Evolutionary conservation across 2,329 filamentous ascomycete species (phyloP), one percentile per base, ranked within the genome.

Genomic region (Aspergillus sp.): DNA sequence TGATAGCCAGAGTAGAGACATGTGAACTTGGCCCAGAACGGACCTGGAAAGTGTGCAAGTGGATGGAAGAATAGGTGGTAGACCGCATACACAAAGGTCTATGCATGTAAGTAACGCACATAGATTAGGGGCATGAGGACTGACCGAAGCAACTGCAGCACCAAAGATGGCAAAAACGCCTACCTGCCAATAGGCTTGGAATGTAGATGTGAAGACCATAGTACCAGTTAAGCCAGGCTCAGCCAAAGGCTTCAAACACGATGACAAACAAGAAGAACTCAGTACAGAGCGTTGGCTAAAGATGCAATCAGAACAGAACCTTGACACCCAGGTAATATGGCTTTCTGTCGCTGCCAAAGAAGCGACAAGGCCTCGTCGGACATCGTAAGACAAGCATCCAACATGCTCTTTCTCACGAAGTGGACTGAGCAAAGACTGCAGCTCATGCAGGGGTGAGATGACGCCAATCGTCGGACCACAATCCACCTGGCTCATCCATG

Each of bases 11-110:
- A 62, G 50, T 70, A 73, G 42, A 69, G 60, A 67, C 87, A 82
- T n/a, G 86, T 87, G 66, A 89, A 74, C 69, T 85, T 88, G 59
- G 85, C 86, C 44, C 39, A 44, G 17, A 54, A 25, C 5, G 52
- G 52, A 7, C 50, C 50, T 19, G 41, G 41, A 13, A 44, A 44
- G 41, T 44, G 41, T 10, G 41, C 38, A 6, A 44, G 19, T 5
- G 52, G 52, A n/a, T 54, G 52, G 27, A 54, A 54, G 23, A 25
- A 54, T 13, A 54, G 13, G 17, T 44, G 23, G 19, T 54, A 47
- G 25, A 47, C 10, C 25, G 10, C 25, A 50, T 50, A 50, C 8
- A 50, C 25, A n/a, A 50, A 30, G 4, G 25, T 32, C 47, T 50
- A 13, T 19, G 25, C 5, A 17, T 17, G 25, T 50, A 10, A 50